Base-by-base conservation (phyloP, 805 yeast species). In the Saccharomyces kudriavzevii region DNA sequence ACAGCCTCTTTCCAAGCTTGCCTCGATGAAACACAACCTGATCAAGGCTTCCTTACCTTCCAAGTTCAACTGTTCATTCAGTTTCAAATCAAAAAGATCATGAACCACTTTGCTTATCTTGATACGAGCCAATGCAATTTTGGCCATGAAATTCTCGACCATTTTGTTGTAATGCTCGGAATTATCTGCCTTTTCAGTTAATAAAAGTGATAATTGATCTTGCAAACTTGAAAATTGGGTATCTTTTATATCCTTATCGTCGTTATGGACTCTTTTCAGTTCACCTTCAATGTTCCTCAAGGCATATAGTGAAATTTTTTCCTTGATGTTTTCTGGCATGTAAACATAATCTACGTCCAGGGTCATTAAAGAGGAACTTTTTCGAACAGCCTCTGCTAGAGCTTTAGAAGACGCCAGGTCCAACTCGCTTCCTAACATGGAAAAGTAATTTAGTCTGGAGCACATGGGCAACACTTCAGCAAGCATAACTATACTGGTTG, bases 11-110 rank as follows among this genome's bases (percentile, higher is more conserved):
- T 81, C 83, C 51, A 89, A 77, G 13, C 90, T 81, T 0, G 87
- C 78, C 65, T 87, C 91, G 53, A 89, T 75, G 52, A 83, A 83
- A 51, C 88, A 80, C 54, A 89, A 74, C 56, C 91, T 75, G 22
- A 89, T 78, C 46, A 89, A 71, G 1, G 89, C 77, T 67, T 89
- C 96, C 66, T 87, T 87, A 20, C 95, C 96, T 58, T 85, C 89
- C 2, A 81, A 63, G 50, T 76, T 82, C 57, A 89, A 73, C 56
- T 78, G 74, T 22, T 78, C 80, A 49, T 77, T 74, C 17, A 77
- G 66, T 64, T 87, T 83, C 49, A 85, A 68, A 46, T 74, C 74
- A 62, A 84, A 79, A 51, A 89, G 70, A 54, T 83, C 86, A 40
- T 76, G 76, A 48, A 82, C 77, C 1, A 82, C 73, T 29, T 74